These are phyloP conservation scores for Scheffersomyces cryptocercus DNA, from an alignment of 1,139 yeast species.

Conservation along the genomic window DNA sequence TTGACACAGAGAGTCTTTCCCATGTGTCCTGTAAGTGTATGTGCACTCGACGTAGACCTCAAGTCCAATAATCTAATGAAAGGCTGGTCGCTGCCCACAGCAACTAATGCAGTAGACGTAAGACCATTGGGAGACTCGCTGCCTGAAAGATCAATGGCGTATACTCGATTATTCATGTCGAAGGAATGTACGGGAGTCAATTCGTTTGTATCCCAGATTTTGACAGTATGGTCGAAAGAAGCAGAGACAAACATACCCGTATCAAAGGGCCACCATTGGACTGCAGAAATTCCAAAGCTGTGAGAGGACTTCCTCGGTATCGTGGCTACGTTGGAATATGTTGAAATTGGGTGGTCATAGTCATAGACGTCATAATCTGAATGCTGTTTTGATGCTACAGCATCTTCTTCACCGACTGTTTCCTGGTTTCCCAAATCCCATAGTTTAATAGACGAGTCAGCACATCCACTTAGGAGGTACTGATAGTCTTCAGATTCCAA, in stretches of 20 bases:
- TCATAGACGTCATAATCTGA: conserved; percentile 19
- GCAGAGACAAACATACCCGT: conserved; percentile 83
- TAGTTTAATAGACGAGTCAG: conserved; percentile 68
- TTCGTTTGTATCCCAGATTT: conserved; percentile 78
- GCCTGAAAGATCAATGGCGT: conserved; percentile 51
- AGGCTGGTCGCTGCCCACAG: conserved; percentile 71
- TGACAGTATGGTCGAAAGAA: conserved; percentile 76
- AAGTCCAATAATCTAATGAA: conserved; percentile 71
- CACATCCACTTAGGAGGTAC: conserved; percentile 70
- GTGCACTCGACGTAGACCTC: conserved; percentile 68
- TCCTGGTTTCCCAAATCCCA: conserved; percentile 49
- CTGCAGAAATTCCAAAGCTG: conserved; percentile 67
- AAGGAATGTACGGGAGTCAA: conserved; percentile 67
- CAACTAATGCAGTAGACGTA: conserved; percentile 56
- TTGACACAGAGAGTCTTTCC: conserved; percentile 65
- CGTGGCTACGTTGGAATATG: conserved; percentile 33
- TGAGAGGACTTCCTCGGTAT: conserved; percentile 63
- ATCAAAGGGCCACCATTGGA: conserved; percentile 90
- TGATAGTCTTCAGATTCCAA: conserved; percentile 54
- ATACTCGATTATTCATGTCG: conserved; percentile 51
- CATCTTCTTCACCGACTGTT: conserved; percentile 10
- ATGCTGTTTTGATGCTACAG: conserved; percentile 11
- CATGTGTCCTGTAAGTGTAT: conserved; percentile 64
- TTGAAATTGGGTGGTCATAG: conserved; percentile 27
- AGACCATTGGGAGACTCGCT: conserved; percentile 19